A percentile compares a stretch with the other conserved stretches of the same genome.
These are phyloP conservation scores for Hanseniaspora gamundiae DNA, from an alignment of 1,139 yeast genomes.

Conservation along the genomic window DNA sequence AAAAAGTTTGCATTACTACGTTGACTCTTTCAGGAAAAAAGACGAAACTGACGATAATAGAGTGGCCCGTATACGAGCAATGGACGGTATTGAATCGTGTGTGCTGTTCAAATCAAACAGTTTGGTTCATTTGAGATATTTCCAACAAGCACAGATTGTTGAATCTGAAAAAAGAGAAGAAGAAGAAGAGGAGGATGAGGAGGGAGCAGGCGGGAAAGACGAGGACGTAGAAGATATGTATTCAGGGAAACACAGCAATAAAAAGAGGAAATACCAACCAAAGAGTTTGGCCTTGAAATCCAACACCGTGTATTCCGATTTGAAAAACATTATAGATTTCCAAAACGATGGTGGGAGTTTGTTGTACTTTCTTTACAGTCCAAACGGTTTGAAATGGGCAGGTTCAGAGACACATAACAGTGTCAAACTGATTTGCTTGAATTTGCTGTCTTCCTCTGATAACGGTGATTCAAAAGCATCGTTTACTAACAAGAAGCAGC, in stretches of 20 bases:
- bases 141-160: constrained; percentile 7
- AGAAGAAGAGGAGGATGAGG: constrained; percentile 18
- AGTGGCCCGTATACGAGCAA: constrained; percentile 1
- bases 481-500: background rate
- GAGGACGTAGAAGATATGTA: constrained; percentile 18
- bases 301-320: background rate
- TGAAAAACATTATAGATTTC: constrained; percentile 1
- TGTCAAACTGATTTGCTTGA: constrained; percentile 1
- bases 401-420: background rate
- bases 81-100: constrained; percentile 32
- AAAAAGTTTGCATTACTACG: constrained; percentile 78
- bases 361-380: background rate
- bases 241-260: constrained; percentile 24
- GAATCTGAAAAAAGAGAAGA: no score
- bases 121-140: constrained; percentile 58
- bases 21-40: constrained; percentile 24
- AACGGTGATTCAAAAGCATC: background rate
- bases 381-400: background rate
- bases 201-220: constrained; percentile 25
- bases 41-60: constrained; percentile 5
- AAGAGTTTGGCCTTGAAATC: constrained; percentile 2
- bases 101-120: constrained; percentile 59
- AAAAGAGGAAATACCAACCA: constrained; percentile 16
- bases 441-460: background rate
- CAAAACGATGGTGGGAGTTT: background rate